Evolutionary conservation across 2,329 filamentous ascomycete species (phyloP).

Genomic region (Fusarium globosum): DNA sequence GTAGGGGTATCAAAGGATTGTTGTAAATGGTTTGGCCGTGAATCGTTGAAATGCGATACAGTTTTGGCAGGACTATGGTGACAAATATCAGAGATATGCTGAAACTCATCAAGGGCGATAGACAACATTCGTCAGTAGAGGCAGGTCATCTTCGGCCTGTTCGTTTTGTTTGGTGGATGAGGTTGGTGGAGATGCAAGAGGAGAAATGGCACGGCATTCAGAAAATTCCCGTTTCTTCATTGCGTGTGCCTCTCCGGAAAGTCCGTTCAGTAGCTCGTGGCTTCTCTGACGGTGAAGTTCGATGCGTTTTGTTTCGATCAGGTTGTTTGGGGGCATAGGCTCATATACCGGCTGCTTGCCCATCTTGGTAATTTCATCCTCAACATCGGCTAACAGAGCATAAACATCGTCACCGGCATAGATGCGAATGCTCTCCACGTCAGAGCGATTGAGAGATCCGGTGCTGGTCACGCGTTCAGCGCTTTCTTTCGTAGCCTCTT

Average conservation of each 20-base stretch:
- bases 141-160: conserved; percentile 43
- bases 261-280: conserved; percentile 61
- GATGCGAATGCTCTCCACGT: conserved; percentile 73
- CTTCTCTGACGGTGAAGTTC: conserved; percentile 62
- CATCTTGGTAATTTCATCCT: conserved; percentile 58
- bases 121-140: conserved; percentile 63
- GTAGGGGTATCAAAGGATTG: conserved; percentile 45
- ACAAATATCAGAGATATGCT: conserved; percentile 7
- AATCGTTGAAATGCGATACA: conserved; percentile 38
- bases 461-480: conserved; percentile 43
- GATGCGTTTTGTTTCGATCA: conserved; percentile 47
- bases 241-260: conserved; percentile 35
- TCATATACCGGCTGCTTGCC: conserved; percentile 38
- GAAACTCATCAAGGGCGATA: conserved; percentile 55
- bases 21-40: conserved; percentile 43
- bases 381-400: conserved; percentile 73
- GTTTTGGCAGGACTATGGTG: conserved; percentile 12
- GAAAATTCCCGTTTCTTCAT: conserved; percentile 42
- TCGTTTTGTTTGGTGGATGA: conserved; percentile 39
- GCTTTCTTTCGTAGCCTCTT: conserved; percentile 46
- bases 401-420: conserved; percentile 77
- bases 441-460: conserved; percentile 50
- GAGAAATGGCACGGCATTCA: conserved; percentile 37
- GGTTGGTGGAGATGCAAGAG: conserved; percentile 52
- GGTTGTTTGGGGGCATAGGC: not conserved